phyloP scores from a whole-genome alignment of 345 rosid genomes.

The Dovyalis caffra region DNA sequence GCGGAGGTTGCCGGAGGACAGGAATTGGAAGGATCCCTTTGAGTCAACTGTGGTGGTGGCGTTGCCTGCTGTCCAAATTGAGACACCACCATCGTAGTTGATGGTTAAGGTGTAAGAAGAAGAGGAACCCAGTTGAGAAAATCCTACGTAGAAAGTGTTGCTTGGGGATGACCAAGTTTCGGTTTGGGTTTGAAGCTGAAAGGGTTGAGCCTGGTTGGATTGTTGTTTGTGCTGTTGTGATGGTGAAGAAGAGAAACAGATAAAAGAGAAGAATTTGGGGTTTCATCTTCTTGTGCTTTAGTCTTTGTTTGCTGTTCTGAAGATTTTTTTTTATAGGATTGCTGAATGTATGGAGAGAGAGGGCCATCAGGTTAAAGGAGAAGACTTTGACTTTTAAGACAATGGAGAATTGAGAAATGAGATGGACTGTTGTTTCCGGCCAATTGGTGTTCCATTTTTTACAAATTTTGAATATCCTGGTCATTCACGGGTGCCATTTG shows the following conservation, averaged over 20 bases:
- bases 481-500: too few species aligned
- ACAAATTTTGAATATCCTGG: background rate
- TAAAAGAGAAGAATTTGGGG: background rate
- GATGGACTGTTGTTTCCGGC: background rate
- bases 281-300: background rate
- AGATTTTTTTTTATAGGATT: too few species aligned
- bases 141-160: constrained; percentile 41
- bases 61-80: constrained; percentile 51
- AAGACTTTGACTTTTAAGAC: background rate
- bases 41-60: constrained; percentile 41
- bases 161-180: constrained; percentile 43
- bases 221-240: constrained; percentile 5
- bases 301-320: background rate
- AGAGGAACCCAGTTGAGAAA: constrained; percentile 34
- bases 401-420: too few species aligned
- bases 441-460: background rate
- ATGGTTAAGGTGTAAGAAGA: constrained; percentile 43
- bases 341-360: background rate
- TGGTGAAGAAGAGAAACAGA: constrained; percentile 1
- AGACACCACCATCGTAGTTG: constrained; percentile 42
- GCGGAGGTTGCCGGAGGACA: constrained; percentile 49
- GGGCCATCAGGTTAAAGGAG: background rate
- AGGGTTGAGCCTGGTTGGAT: constrained; percentile 44
- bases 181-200: constrained; percentile 35
- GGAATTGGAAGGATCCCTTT: constrained; percentile 42